Base-by-base conservation (phyloP, 805 yeast species). In the Metschnikowia cubensis region DNA sequence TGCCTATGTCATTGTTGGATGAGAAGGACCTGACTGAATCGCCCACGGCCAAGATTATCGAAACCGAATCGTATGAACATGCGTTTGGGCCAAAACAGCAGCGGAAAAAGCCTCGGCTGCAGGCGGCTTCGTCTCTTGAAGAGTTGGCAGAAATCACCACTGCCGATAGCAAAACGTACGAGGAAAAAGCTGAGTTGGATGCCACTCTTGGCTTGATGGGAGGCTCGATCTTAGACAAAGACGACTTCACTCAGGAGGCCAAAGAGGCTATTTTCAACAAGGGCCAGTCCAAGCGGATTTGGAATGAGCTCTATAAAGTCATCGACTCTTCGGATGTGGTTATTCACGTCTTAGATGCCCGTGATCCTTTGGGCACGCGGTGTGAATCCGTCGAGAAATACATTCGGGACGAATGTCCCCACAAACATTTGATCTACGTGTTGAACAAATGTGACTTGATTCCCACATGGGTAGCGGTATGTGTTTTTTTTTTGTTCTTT, bases 391-490 rank as follows among this genome's bases (percentile, higher is more conserved):
- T 92, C 49, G 97, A 94, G 69, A 90, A 89, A 63, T 91, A 89
- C 66, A 89, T 92, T 67, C 82, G 80, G 60, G 92, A 88, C 58
- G 99, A 92, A 72, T 90, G 96, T 64, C 89, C 98, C 13, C 99
- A 94, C 67, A 92, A 92, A 73, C 99, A 94, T 77, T 77, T 92
- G 74, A 86, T 92, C 59, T 91, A 86, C 66, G 96, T 94, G 50
- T 75, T 92, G 71, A 92, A 92, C 81, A 92, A 92, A 79, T 91
- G 97, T 81, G 99, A 92, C 77, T 82, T 92, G 64, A 97, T 92
- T 47, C 99, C 99, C 56, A 92, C 97, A 42, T 92, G 98, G 97
- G 97, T 89, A 64, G 97, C 98, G 63, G 98, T 91, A 89, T 81
- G 98, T 90, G 50, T 37, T 36, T 35, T 38, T 35, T 35, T 39